Conservation (phyloP, 306 rosid genomes). For the Sicyos baderoa region DNA sequence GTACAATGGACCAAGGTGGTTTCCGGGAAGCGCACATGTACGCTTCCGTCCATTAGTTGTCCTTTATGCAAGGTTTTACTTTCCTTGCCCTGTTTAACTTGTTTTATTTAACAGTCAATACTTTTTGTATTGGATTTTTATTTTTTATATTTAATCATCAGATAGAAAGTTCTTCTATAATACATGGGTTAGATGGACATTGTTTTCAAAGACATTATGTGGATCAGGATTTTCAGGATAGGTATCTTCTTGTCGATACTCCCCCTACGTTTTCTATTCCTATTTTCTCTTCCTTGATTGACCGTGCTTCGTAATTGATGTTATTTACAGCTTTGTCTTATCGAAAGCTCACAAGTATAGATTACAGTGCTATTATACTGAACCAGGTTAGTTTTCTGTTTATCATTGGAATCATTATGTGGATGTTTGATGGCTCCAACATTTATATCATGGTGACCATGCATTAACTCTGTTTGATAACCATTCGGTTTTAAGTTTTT, state of each 20-base stretch:
- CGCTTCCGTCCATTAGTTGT: conserved; percentile 53
- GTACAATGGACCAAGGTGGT: conserved; percentile 78
- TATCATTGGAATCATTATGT: conserved; percentile 17
- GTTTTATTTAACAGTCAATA: not conserved
- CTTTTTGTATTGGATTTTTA: conserved; percentile 7
- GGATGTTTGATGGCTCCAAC: conserved; percentile 9
- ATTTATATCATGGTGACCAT: conserved; percentile 18
- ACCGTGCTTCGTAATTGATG: conserved; percentile 16
- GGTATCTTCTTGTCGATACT: conserved; percentile 32
- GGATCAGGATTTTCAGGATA: conserved; percentile 35
- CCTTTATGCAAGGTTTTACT: conserved; percentile 84
- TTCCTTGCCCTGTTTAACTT: conserved; percentile 3
- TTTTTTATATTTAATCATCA: conserved; percentile 25
- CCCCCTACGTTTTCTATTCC: conserved; percentile 7
- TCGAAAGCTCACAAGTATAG: conserved; percentile 69
- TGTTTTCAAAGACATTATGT: conserved; percentile 51
- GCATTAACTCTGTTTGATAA: not conserved
- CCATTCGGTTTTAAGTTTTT: too few relatives aligned
- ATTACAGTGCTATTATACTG: conserved; percentile 81
- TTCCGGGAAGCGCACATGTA: conserved; percentile 38
- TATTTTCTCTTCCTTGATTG: not conserved
- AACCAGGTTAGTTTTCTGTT: conserved; percentile 48
- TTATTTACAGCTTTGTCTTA: conserved; percentile 48
- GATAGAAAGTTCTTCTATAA: conserved; percentile 54
- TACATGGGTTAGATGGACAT: conserved; percentile 58